Base-by-base conservation (phyloP, 352 stramenopile genomes). In the Peronospora tabacina region DNA sequence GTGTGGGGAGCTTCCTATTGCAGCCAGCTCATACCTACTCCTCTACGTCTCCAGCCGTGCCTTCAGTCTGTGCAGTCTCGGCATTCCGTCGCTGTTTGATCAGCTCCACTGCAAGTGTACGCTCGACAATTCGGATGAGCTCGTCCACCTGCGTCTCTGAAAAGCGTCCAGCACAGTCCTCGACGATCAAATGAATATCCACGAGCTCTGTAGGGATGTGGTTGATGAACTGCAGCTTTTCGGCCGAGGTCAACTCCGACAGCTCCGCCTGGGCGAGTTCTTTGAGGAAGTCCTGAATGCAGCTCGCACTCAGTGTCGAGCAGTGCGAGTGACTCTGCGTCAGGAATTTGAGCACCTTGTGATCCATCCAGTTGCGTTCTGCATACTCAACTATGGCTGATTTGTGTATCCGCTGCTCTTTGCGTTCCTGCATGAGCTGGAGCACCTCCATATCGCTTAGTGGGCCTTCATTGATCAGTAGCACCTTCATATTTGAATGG, bases 341-440 rank as follows among this genome's bases (percentile, higher is more conserved):
- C 19, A 92, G 67, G 63, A 87, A 90, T 63, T 90, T 92, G 70
- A 90, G 72, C 61, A 92, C 75, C 60, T 92, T 92, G 68, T 89
- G 80, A 72, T 92, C 79, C 74, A 92, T 88, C 82, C 82, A 92
- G 66, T 90, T 90, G 66, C 82, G 75, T 62, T 92, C 82, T 7
- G 82, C 79, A 53, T 92, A 90, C 47, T 76, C 73, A 35, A 79
- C 72, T 46, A 70, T 84, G 16, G 75, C 77, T 6, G 75, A 77
- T 61, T 85, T 89, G 67, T 90, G 78, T 47, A 90, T 59, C 2
- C 82, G 75, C 32, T 68, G 65, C 39, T 85, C 75, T 61, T 84
- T 82, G 46, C 82, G 76, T 68, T 92, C 82, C 62, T 89, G 74
- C 66, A 92, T 80, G 50, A 92, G 69, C 62, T 81, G 52, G 24